Base-by-base conservation (phyloP, 257 asterid genomes). In the Ilex asprella region DNA sequence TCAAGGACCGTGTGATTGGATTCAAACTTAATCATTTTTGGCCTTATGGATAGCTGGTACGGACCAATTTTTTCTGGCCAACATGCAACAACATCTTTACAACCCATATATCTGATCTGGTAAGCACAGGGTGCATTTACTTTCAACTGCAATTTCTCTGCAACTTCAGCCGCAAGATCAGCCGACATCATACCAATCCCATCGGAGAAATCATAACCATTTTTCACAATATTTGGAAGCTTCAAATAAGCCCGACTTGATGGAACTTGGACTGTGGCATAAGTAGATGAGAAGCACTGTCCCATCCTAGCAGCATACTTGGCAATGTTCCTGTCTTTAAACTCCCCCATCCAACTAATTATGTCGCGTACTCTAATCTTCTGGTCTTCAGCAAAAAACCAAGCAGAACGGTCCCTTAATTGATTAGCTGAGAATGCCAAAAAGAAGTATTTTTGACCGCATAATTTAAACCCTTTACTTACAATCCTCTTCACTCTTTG, bases 301-400 rank as follows among this genome's bases (percentile, higher is more conserved):
- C 99, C 97, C 91, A 92, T 82, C 72, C 99, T 80, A 30, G 97
- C 99, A 56, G 95, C 94, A 76, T 84, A 92, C 70, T 86, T 92
- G 12, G 99, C 96, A 30, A 89, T 67, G 57, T 85, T 89, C 39
- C 76, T 67, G 64, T 80, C 16, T 0, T 79, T 54, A 60, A 92
- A 92, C 61, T 14, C 79, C 12, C 96, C 97, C 99, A 89, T 92
- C 97, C 97, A 92, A 15, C 8, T 77, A 66, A 57, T 73, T 27
- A 92, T 83, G 53, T 21, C 14, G 58, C 60, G 68, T 6, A 81
- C 88, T 39, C 68, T 15, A 56, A 69, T 57, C 31, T 54, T 59
- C 21, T 39, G 56, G 35, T 76, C 80, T 72, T 89, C 95, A 46
- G 97, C 96, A 66, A 92, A 87, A 75, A 92, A 89, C 99, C 96